phyloP scores from a whole-genome alignment of 805 yeast species.

The Candida verbasci region DNA sequence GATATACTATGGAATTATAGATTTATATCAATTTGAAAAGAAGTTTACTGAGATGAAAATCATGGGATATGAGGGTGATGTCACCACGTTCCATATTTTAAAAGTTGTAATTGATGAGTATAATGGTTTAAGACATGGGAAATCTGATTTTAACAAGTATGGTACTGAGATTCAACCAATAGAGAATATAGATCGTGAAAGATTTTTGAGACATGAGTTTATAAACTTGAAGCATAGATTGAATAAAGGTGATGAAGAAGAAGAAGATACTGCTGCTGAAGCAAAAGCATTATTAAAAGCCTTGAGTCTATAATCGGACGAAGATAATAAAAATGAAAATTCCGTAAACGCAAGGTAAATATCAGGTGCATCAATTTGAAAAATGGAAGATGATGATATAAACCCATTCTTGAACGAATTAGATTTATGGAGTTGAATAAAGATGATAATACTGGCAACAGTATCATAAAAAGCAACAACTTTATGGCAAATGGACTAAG shows the following conservation, averaged over 20 bases:
- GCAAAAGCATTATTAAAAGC: neutral
- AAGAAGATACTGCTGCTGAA: neutral
- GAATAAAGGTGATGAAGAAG: neutral
- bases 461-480: too few relatives aligned
- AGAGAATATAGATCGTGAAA: neutral
- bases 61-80: slow-evolving; percentile 37
- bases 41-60: slow-evolving; percentile 34
- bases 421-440: too few relatives aligned
- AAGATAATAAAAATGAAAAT: too few relatives aligned
- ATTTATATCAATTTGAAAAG: slow-evolving; percentile 31
- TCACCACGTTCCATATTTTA: slow-evolving; percentile 29
- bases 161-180: neutral
- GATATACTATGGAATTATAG: slow-evolving; percentile 35
- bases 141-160: slow-evolving; percentile 10
- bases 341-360: too few relatives aligned
- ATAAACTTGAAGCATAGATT: neutral
- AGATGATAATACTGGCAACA: too few relatives aligned
- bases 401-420: too few relatives aligned
- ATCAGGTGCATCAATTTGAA: too few relatives aligned
- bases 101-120: slow-evolving; percentile 32
- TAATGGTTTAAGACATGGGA: slow-evolving; percentile 16
- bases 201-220: slow-evolving; percentile 2
- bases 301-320: neutral
- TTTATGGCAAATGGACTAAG: too few relatives aligned
- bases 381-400: too few relatives aligned